Base-by-base conservation (phyloP, 2,329 filamentous ascomycete species). In the Stromatinia cepivora region DNA sequence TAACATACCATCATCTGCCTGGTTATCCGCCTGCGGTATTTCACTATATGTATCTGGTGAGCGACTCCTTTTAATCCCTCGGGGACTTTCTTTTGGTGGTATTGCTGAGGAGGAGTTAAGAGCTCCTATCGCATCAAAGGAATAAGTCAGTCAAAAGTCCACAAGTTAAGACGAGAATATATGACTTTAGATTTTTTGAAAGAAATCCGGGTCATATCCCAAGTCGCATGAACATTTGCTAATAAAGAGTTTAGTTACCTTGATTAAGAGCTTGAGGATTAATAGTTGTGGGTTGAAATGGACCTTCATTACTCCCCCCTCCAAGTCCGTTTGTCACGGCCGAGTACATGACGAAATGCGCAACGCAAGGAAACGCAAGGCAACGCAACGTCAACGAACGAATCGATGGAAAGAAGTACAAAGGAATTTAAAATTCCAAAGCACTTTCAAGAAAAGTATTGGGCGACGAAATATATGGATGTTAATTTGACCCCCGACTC, bases 1-100 rank as follows among this genome's bases (percentile, higher is more conserved):
- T 77, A 77, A 89, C 90, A 83, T 90, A 93, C 92, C 88, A 85
- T 91, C 88, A 82, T 91, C 86, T 83, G 88, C 89, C 79, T 87
- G 84, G 75, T 84, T 84, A 75, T 85, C 86, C 74, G 81, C 82
- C 70, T 80, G 75, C 69, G 81, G 81, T 73, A 82, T 79, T 78
- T 88, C 86, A 79, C 84, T 85, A 81, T 88, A 87, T 70, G 80
- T 75, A 75, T 83, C 76, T 87, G 76, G 91, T 56, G 92, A 94
- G 73, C 91, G 89, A 84, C 88, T 91, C 80, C 92, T 87, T 84
- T 96, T 96, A 76, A 90, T 82, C 75, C 91, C 91, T 79, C 92
- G 89, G 74, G 89, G 81, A 79, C 82, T 84, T 80, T 83, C 79
- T 81, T 83, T 80, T 81, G 80, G 80, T 82, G 87, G 85, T 77